Percentiles rank a stretch among this genome's conserved stretches.
Conservation (phyloP, 176 grass and related monocot species). For the Oryza rufipogon region DNA sequence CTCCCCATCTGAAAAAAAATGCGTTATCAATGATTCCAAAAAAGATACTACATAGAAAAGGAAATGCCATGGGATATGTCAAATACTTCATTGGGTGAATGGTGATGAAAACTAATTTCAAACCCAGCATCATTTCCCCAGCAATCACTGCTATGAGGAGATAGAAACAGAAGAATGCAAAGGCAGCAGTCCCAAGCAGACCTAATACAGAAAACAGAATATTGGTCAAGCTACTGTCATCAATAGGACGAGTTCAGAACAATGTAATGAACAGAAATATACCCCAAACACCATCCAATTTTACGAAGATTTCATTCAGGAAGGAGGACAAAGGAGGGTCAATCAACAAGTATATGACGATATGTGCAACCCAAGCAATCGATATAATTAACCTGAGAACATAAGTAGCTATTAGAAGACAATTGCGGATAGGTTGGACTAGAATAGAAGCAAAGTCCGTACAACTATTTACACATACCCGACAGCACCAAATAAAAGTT, state of each 20-base stretch:
- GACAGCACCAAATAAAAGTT: conserved; percentile 76
- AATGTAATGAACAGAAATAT: conserved; percentile 44
- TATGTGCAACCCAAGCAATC: conserved; percentile 96
- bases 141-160: conserved; percentile 97
- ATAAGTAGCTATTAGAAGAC: conserved; percentile 23
- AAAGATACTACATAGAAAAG: background rate
- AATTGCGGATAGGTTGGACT: background rate
- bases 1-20: conserved; percentile 85
- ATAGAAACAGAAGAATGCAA: conserved; percentile 99
- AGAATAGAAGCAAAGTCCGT: background rate
- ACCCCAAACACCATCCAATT: conserved; percentile 96
- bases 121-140: conserved; percentile 96
- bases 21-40: conserved; percentile 28
- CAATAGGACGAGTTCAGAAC: conserved; percentile 29
- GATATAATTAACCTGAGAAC: conserved; percentile 86
- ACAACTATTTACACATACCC: conserved; percentile 63
- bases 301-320: conserved; percentile 98
- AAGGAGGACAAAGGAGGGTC: conserved; percentile 93
- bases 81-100: conserved; percentile 99
- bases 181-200: conserved; percentile 96
- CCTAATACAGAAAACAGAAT: conserved; percentile 59
- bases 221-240: conserved; percentile 12
- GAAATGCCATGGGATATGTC: conserved; percentile 4
- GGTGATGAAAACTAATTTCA: conserved; percentile 98
- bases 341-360: conserved; percentile 91